Percentiles rank a stretch among this genome's conserved stretches.
phyloP scores from a whole-genome alignment of 2,329 filamentous ascomycete genomes.

The Apiospora aurea region DNA sequence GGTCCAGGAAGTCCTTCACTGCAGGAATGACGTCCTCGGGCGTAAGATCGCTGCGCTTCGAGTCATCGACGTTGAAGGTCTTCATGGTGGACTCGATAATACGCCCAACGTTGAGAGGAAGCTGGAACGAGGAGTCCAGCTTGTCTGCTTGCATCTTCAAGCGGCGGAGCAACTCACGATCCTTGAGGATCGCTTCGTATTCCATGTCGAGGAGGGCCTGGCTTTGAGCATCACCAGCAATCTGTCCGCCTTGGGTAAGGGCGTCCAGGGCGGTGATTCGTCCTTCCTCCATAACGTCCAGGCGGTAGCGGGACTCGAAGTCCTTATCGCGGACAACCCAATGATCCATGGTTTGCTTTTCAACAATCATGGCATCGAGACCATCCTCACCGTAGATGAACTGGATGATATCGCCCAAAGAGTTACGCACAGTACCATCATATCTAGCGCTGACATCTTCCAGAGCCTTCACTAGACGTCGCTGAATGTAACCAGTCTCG shows the following conservation, averaged over 20 bases:
- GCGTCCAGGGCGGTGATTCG: conserved; percentile 14
- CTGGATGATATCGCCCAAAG: conserved; percentile 93
- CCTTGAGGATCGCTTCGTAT: conserved; percentile 78
- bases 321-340: conserved; percentile 79
- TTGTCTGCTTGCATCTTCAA: conserved; percentile 70
- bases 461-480: conserved; percentile 95
- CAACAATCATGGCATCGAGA: conserved; percentile 90
- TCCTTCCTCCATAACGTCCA: conserved; percentile 75
- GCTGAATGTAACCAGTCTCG: conserved; percentile 98
- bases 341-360: conserved; percentile 89
- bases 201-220: conserved; percentile 89
- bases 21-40: conserved; percentile 86
- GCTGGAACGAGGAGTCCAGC: conserved; percentile 84
- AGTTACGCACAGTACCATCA: conserved; percentile 96
- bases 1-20: conserved; percentile 76
- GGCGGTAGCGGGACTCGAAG: conserved; percentile 82
- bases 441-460: conserved; percentile 98
- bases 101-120: conserved; percentile 89
- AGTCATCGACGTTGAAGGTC: conserved; percentile 88
- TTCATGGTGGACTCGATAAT: conserved; percentile 91
- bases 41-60: conserved; percentile 85
- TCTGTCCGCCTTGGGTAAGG: conserved; percentile 76
- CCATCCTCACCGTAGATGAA: conserved; percentile 99
- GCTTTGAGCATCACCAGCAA: conserved; percentile 85
- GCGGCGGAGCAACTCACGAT: conserved; percentile 76